Evolutionary conservation across 805 yeast genomes (phyloP), one percentile per base, ranked within the genome.

Genomic region (Nakazawaea laoshanensis): DNA sequence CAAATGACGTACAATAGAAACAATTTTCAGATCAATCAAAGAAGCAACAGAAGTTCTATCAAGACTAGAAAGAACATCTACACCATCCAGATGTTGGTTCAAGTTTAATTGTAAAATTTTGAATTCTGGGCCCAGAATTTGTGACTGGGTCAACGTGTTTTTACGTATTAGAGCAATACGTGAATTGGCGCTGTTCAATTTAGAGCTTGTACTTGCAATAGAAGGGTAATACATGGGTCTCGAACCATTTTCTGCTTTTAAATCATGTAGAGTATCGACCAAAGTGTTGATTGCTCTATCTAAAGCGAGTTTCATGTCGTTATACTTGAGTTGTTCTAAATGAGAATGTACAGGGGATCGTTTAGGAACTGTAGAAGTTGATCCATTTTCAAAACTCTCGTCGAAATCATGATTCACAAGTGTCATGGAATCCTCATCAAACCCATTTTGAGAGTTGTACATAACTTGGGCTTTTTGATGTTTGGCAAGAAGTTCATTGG

Each of bases 301-400:
- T 35, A 88, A 59, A 1, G 79, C 67, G 0, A 74, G 59, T 35
- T 81, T 69, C 57, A 78, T 77, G 44, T 78, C 77, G 49, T 85
- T 85, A 52, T 82, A 89, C 40, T 74, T 81, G 36, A 80, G 57
- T 49, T 88, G 95, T 38, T 77, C 74, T 20, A 80, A 51, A 33
- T 86, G 79, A 1, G 79, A 29, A 13, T 36, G 25, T 12, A 36
- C 22, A 10, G 10, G 9, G 10, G 22, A 20, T 20, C 15, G 15
- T 15, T 7, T 5, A 15, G 53, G 49, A 21, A 57, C 59, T 12
- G 61, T 50, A 5, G 60, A 47, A 17, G 48, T 45, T 2, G 67
- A 53, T 22, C 61, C 55, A 36, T 51, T 55, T 37, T 61, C 43
- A 15, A 63, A 60, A 36, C 62, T 42, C 1, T 50, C 51, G 8